Evolutionary conservation across 495 filamentous ascomycete genomes (phyloP).

Genomic region (Aspergillus avenaceus): DNA sequence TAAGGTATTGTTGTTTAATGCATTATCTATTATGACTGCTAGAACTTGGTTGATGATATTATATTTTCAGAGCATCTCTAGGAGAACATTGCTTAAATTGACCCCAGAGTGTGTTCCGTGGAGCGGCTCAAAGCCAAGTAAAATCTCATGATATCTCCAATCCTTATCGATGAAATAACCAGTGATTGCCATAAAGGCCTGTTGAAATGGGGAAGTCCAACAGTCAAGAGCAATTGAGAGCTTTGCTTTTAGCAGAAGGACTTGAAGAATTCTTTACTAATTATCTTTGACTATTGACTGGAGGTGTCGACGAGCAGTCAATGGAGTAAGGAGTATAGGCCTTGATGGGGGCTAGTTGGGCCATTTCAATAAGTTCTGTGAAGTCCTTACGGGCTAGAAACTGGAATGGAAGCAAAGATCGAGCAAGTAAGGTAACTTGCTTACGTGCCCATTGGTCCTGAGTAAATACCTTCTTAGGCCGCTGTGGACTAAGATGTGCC

Average conservation of each 20-base stretch:
- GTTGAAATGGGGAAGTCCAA: not conserved
- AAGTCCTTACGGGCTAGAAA: not conserved
- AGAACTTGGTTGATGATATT: slow-evolving; percentile 10
- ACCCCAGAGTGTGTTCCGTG: not conserved
- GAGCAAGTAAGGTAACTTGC: not conserved
- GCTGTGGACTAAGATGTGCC: too few species aligned
- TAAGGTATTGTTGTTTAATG: slow-evolving; percentile 17
- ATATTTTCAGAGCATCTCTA: slow-evolving; percentile 4
- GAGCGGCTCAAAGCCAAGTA: not conserved
- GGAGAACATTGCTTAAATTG: slow-evolving; percentile 9
- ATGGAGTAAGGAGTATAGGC: not conserved
- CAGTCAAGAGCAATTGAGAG: not conserved
- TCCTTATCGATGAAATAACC: not conserved
- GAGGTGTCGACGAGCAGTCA: not conserved
- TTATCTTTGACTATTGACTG: not conserved
- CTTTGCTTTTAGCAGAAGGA: not conserved
- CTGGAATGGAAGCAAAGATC: not conserved
- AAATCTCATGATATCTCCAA: not conserved
- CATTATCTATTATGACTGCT: slow-evolving; percentile 16
- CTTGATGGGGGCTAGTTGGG: not conserved
- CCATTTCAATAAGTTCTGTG: not conserved
- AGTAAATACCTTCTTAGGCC: too few species aligned
- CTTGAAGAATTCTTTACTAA: not conserved
- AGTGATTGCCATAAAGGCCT: not conserved
- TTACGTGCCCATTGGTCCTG: not conserved